phyloP scores from a whole-genome alignment of 192 early-diverging fungal species.

The Dissophora ornata region DNA sequence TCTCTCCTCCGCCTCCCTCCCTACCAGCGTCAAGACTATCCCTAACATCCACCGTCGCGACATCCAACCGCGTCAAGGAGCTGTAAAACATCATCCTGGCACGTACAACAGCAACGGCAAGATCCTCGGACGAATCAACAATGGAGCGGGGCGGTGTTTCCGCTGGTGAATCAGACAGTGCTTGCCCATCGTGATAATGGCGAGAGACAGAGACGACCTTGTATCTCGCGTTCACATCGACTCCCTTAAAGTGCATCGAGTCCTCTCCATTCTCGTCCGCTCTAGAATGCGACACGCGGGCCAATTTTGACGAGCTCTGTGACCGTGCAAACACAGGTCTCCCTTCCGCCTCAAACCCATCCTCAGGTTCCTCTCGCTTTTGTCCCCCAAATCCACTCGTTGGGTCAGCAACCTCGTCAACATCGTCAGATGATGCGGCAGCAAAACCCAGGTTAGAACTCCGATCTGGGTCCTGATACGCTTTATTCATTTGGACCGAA shows the following conservation, averaged over 20 bases:
- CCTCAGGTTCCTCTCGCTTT: slow-evolving; percentile 43
- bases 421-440: not conserved
- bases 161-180: too few species aligned
- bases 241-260: not conserved
- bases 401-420: not conserved
- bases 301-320: not conserved
- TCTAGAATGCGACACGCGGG: not conserved
- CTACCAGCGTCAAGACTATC: slow-evolving; percentile 14
- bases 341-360: slow-evolving; percentile 24
- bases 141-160: not conserved
- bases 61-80: slow-evolving; percentile 5
- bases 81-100: slow-evolving; percentile 25
- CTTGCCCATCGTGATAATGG: too few species aligned
- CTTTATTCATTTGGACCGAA: slow-evolving; percentile 20
- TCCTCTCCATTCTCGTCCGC: not conserved
- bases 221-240: slow-evolving; percentile 2
- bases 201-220: slow-evolving; percentile 1
- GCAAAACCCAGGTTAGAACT: not conserved
- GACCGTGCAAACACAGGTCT: not conserved
- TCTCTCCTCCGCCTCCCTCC: not conserved
- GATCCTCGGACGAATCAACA: slow-evolving; percentile 21
- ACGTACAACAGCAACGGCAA: slow-evolving; percentile 1
- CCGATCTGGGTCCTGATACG: slow-evolving; percentile 5
- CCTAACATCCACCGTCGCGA: slow-evolving; percentile 11
- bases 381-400: not conserved